Evolutionary conservation across 176 grass and related monocot species (phyloP), one percentile per base, ranked within the genome.

Genomic region (Oryza punctata): DNA sequence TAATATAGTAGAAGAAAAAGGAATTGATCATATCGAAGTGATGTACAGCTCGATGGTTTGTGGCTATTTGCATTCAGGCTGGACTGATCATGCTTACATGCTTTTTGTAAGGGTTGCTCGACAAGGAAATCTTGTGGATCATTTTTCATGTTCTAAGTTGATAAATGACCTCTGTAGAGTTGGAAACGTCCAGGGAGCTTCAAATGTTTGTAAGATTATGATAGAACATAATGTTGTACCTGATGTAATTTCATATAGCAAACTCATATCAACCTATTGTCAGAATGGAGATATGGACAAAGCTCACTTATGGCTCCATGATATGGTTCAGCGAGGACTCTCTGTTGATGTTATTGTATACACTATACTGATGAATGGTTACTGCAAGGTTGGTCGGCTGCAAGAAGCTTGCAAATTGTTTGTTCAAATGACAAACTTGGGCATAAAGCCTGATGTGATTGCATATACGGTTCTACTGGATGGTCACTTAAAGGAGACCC

Each of bases 41-140:
- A 12, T 93, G 74, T 92, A 87, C 52, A 94, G 95, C 86, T 78
- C 92, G 38, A 97, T 97, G 92, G 88, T 97, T 59, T 93, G 78
- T 81, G 95, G 95, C 38, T 97, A 94, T 87, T 84, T 97, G 77
- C 63, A 83, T 66, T 91, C 69, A 15, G 86, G 84, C n/a, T 89
- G 76, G 75, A 91, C 81, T 12, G 78, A 79, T 60, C 65, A 90
- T 87, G 92, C 95, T 78, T 87, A 88, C 44, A 40, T 67, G 49
- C 69, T 94, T 81, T 94, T 97, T 78, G 32, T 81, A 74, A 93
- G 78, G 82, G 78, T 89, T 89, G 73, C 78, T 68, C 30, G 87
- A 60, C 84, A 94, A 88, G 95, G 86, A 79, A 75, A 77, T 67
- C 54, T 94, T 73, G 91, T 93, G 43, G 90, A 91, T 79, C 77